phyloP scores from a whole-genome alignment of 352 stramenopile genomes.

The Phytophthora podocarpi region DNA sequence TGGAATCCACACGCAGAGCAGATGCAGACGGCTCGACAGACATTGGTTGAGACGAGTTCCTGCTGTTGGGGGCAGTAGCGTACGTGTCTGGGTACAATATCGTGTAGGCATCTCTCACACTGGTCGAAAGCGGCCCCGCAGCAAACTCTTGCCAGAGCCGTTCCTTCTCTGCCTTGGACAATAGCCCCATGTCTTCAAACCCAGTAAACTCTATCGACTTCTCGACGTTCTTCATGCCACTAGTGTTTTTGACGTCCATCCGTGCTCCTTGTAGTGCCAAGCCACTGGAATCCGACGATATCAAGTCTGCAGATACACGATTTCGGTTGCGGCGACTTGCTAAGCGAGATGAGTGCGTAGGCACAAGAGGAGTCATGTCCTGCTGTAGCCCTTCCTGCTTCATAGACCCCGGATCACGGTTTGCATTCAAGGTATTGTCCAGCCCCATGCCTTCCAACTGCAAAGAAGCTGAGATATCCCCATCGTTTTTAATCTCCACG shows the following conservation, averaged over 20 bases:
- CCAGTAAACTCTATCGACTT: neutral
- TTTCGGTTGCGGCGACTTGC: neutral
- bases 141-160: conserved; percentile 55
- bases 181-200: conserved; percentile 11
- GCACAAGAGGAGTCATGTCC: no score
- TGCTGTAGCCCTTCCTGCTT: neutral
- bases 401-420: neutral
- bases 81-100: conserved; percentile 63
- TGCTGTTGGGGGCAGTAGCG: neutral
- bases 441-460: conserved; percentile 20
- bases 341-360: neutral
- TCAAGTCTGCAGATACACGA: neutral
- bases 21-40: neutral
- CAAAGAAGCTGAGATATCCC: neutral
- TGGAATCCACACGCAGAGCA: conserved; percentile 18
- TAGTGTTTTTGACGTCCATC: conserved; percentile 3
- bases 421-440: neutral
- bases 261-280: conserved; percentile 26
- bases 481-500: neutral
- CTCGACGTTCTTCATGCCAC: neutral
- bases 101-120: conserved; percentile 65
- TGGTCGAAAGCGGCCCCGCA: conserved; percentile 31
- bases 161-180: conserved; percentile 47
- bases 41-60: neutral
- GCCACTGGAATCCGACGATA: neutral